Evolutionary conservation across 495 filamentous ascomycete species (phyloP), one percentile per base, ranked within the genome.

Genomic region (Penicillium flavigenum): DNA sequence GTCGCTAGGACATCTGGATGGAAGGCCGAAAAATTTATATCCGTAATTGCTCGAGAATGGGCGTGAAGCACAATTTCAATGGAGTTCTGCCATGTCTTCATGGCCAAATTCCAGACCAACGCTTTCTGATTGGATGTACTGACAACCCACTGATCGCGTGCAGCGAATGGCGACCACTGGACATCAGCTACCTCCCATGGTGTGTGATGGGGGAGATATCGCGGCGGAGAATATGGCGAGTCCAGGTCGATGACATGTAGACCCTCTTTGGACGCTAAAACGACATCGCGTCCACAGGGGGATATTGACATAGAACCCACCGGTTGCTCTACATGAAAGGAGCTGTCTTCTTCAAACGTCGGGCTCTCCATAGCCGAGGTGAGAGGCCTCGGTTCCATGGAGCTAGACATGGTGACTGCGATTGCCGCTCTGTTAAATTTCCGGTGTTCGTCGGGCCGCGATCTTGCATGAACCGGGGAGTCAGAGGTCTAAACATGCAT

Each of bases 181-280:
- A 98, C 93, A 71, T 98, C 93, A n/a, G 92, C 91, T 5, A 98
- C 92, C 50, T 95, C 86, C 91, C 92, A 96, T n/a, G 89, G 87
- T 8, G 90, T 87, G 38, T 89, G 86, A 68, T 96, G 89, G 58
- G 87, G 86, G 26, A 98, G 84, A 65, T 92, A 86, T 12, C 92
- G 86, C 32, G 93, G 93, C 14, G 89, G 89, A 49, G 88, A 93
- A 71, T 90, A 93, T 14, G 91, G 92, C 14, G 85, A 92, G 73
- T 98, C 93, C 43, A 98, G 81, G 61, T 98, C 93, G 55, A 98
- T 92, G 64, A 98, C 89, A 72, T 94, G 87, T 34, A 98, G 83
- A 26, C 92, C 93, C 60, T 93, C 77, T 53, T 77, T 80, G 78
- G 93, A 96, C 48, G 91, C 93, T 56, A 98, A 79, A 12, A 94